Percentiles rank a stretch among this genome's conserved stretches.
These are phyloP conservation scores for Penicillium waksmanii DNA, from an alignment of 495 filamentous ascomycete genomes.

Conservation along the genomic window DNA sequence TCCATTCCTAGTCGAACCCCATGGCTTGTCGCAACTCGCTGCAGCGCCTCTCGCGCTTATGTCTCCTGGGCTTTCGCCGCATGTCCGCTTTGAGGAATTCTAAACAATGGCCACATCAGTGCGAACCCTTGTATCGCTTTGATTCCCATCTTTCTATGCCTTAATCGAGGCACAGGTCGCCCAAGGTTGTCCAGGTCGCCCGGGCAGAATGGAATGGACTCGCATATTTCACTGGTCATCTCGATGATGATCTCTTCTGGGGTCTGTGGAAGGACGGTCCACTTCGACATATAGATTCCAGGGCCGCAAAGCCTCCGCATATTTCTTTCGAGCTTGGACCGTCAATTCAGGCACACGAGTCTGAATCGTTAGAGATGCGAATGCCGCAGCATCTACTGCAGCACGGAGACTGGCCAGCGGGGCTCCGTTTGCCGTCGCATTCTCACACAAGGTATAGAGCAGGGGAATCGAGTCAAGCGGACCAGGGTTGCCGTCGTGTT, in stretches of 20 bases:
- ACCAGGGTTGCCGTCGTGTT: conserved; percentile 15
- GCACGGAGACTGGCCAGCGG: conserved; percentile 15
- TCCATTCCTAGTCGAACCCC: conserved; percentile 7
- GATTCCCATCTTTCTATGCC: not conserved
- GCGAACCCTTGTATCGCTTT: conserved; percentile 8
- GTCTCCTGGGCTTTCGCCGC: conserved; percentile 3
- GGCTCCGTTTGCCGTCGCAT: conserved; percentile 7
- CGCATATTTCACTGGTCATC: conserved; percentile 19
- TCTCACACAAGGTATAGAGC: conserved; percentile 18
- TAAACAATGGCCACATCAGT: conserved; percentile 5
- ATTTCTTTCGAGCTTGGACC: conserved; percentile 11
- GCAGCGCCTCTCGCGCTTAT: not conserved
- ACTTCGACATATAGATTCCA: not conserved
- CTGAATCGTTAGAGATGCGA: conserved; percentile 16
- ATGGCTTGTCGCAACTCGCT: conserved; percentile 4
- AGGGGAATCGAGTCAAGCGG: conserved; percentile 20
- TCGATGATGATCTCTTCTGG: conserved; percentile 15
- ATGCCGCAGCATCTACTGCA: conserved; percentile 21
- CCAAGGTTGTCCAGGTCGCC: conserved; percentile 20
- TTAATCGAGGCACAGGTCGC: not conserved
- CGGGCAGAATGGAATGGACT: conserved; percentile 16
- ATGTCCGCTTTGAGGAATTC: conserved; percentile 4
- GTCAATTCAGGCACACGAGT: conserved; percentile 7
- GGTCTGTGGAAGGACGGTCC: not conserved
- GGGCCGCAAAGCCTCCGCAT: conserved; percentile 17